These are phyloP conservation scores for Epichloe festucae DNA, from an alignment of 2,329 filamentous ascomycete species.

Conservation along the genomic window DNA sequence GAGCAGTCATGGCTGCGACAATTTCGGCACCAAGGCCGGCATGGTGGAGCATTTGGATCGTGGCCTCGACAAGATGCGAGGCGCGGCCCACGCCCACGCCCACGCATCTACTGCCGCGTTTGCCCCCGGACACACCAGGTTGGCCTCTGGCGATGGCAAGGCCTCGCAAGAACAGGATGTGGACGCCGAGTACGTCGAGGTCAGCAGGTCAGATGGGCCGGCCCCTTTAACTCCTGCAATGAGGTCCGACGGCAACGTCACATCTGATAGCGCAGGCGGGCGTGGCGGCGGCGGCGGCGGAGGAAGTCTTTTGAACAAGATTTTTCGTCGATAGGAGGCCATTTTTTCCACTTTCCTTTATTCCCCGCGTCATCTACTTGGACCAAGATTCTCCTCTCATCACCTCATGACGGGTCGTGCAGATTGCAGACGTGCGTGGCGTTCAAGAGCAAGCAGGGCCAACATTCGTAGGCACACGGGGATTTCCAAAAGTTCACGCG, in stretches of 20 bases:
- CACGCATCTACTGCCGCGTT: conserved; percentile 10
- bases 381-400: neutral
- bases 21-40: conserved; percentile 31
- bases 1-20: conserved; percentile 17
- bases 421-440: too few species aligned
- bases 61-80: conserved; percentile 31
- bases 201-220: conserved; percentile 15
- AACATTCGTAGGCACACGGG: too few species aligned
- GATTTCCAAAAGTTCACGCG: too few species aligned
- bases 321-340: conserved; percentile 17
- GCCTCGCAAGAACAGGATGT: conserved; percentile 13
- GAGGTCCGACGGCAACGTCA: conserved; percentile 5
- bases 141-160: conserved; percentile 13
- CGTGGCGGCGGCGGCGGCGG: conserved; percentile 17
- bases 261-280: conserved; percentile 11
- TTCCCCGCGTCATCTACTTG: neutral
- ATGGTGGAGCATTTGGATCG: conserved; percentile 36
- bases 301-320: conserved; percentile 21
- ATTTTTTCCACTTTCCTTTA: too few species aligned
- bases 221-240: neutral
- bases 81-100: conserved; percentile 6
- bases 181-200: conserved; percentile 23
- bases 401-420: too few species aligned
- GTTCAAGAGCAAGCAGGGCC: too few species aligned
- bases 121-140: conserved; percentile 19